Evolutionary conservation across 2,329 filamentous ascomycete species (phyloP), one percentile per base, ranked within the genome.

Genomic region (Botrytis byssoidea): DNA sequence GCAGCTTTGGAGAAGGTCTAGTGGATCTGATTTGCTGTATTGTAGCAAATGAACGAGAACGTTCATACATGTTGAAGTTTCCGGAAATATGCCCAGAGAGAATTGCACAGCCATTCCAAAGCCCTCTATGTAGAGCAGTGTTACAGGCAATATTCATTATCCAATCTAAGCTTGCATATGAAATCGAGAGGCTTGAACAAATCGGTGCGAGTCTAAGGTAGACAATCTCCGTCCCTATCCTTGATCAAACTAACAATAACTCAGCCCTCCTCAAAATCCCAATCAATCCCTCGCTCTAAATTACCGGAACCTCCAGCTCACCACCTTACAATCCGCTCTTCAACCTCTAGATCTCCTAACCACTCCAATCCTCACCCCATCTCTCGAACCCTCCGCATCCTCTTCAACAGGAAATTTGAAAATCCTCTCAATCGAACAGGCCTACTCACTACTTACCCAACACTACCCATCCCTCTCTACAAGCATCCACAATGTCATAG

Each of bases 401-500:
- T 42, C 18, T 14, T 6, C n/a, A 42, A 32, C 66, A 29, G 29
- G 46, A 2, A 44, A 64, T 12, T 55, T 72, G 10, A 73, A 77
- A 18, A 88, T 77, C 9, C 40, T 80, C 6, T 76, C 77, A 22
- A 70, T 80, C 16, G 76, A 77, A 37, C 74, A 71, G 48, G 79
- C 79, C 25, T 80, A 75, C 65, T 67, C 57, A 37, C 78, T 76
- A 69, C 66, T 80, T 3, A 32, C 70, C 22, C 35, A 40, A 4
- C 3, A 76, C 6, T 77, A 75, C 55, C 74, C 73, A 2, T 69
- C 71, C 25, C 29, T 78, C 4, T 71, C 73, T 46, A 48, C 59
- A 7, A 35, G 64, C 2, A 66, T 79, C 9, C 46, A 61, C 9
- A 29, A 64, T 2, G 64, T 78, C 2, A 79, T 80, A 22, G 71